Evolutionary conservation across 2,329 filamentous ascomycete species (phyloP), one percentile per base, ranked within the genome.

Genomic region (Colletotrichum liaoningense): DNA sequence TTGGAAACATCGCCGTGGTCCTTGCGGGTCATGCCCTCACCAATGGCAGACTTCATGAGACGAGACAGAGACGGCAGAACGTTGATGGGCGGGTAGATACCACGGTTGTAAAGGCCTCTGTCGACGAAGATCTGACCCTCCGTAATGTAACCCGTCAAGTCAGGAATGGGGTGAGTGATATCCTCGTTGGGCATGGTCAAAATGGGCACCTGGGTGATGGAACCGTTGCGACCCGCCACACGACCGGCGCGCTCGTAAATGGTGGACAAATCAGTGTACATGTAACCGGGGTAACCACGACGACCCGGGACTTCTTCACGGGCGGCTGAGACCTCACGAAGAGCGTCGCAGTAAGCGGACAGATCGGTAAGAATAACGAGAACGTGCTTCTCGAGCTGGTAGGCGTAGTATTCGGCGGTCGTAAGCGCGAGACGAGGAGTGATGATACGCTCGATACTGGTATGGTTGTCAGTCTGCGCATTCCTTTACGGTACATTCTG

Each of bases 201-300:
- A 83, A 99, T 99, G 74, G 97, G 97, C 80, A 99, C 98, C 87
- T 99, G 97, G 24, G 97, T 99, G 80, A 99, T 99, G 79, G 97
- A 99, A 74, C 97, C 97, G 81, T 98, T 98, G 79, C 97, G 94
- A 79, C 97, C 97, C 81, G 95, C 89, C 63, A 99, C 97, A 93
- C 97, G 97, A 81, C 97, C 97, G 79, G 97, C 97, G 87, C 97
- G 95, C 87, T 99, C 97, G 89, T 99, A 99, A 80, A 99, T 98
- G 81, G 97, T 99, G 73, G 97, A 98, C 92, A 99, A 94, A 91
- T 99, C 97, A 78, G 97, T 99, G 89, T 99, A 99, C 97, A 99
- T 99, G 90, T 99, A 99, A 94, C 97, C 97, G 67, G 97, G 97
- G 88, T 97, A 99, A 90, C 97, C 97, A 92, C 97, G 96, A 84